Evolutionary conservation across 2,329 filamentous ascomycete species (phyloP).

Genomic region (Myriosclerotinia scirpicola): DNA sequence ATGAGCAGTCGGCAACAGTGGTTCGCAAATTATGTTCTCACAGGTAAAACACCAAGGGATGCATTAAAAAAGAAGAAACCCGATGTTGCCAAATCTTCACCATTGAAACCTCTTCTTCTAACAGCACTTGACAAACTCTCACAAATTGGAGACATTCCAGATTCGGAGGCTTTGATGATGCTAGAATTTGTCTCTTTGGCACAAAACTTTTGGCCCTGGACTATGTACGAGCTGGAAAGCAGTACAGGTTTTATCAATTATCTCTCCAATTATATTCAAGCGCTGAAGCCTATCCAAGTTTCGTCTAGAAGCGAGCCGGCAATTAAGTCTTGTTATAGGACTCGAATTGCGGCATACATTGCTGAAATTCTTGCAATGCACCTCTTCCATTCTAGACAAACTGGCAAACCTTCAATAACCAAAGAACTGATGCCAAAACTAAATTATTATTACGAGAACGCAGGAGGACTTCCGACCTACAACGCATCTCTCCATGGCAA

Average conservation of each 20-base stretch:
- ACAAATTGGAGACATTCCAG: constrained; percentile 62
- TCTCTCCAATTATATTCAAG: constrained; percentile 68
- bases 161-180: constrained; percentile 69
- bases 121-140: constrained; percentile 71
- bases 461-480: constrained; percentile 76
- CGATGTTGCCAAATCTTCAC: constrained; percentile 46
- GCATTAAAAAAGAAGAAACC: constrained; percentile 55
- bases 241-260: constrained; percentile 72
- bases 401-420: constrained; percentile 65
- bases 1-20: constrained; percentile 91
- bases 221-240: constrained; percentile 74
- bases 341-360: constrained; percentile 74
- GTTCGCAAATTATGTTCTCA: constrained; percentile 91
- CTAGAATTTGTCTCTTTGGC: constrained; percentile 85
- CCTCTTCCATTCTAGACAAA: constrained; percentile 79
- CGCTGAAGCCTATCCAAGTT: constrained; percentile 53
- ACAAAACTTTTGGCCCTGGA: constrained; percentile 96
- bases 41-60: constrained; percentile 79
- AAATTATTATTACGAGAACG: constrained; percentile 76
- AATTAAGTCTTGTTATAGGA: constrained; percentile 54
- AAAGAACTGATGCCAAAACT: constrained; percentile 72
- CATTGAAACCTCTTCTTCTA: constrained; percentile 64
- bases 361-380: constrained; percentile 90
- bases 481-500: constrained; percentile 85
- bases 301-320: constrained; percentile 53